These are phyloP conservation scores for Hyphodiscus sp. DNA, from an alignment of 2,329 filamentous ascomycete species.

Conservation along the genomic window DNA sequence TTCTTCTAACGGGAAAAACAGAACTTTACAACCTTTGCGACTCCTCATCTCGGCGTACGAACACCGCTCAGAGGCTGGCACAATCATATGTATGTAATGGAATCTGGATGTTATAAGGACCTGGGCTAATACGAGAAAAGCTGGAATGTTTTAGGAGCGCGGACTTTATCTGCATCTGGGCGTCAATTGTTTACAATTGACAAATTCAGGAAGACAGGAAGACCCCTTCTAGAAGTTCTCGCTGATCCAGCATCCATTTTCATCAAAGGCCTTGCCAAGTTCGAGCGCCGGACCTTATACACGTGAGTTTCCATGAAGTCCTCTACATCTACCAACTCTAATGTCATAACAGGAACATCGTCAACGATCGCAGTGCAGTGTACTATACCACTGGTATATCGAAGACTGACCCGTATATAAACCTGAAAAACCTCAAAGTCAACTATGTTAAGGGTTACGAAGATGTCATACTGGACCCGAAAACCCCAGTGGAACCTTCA, in stretches of 20 bases:
- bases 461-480: conserved; percentile 66
- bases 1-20: conserved; percentile 26
- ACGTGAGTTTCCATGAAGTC: conserved; percentile 37
- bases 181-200: conserved; percentile 85
- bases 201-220: conserved; percentile 73
- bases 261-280: conserved; percentile 68
- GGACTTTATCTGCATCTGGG: conserved; percentile 76
- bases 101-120: neutral
- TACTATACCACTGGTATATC: conserved; percentile 80
- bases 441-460: conserved; percentile 71
- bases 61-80: conserved; percentile 60
- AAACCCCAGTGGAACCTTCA: conserved; percentile 47
- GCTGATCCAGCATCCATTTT: conserved; percentile 83
- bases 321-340: neutral
- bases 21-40: conserved; percentile 92
- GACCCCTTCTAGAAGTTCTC: conserved; percentile 72
- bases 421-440: conserved; percentile 60
- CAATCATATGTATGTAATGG: conserved; percentile 36
- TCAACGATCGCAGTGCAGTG: conserved; percentile 76
- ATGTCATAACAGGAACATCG: conserved; percentile 51
- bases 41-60: conserved; percentile 73
- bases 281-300: conserved; percentile 73
- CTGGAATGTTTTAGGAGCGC: conserved; percentile 79
- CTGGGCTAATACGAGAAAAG: conserved; percentile 29
- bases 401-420: conserved; percentile 68